phyloP scores from a whole-genome alignment of 208 protist species.

The Trypanosoma lewisi region DNA sequence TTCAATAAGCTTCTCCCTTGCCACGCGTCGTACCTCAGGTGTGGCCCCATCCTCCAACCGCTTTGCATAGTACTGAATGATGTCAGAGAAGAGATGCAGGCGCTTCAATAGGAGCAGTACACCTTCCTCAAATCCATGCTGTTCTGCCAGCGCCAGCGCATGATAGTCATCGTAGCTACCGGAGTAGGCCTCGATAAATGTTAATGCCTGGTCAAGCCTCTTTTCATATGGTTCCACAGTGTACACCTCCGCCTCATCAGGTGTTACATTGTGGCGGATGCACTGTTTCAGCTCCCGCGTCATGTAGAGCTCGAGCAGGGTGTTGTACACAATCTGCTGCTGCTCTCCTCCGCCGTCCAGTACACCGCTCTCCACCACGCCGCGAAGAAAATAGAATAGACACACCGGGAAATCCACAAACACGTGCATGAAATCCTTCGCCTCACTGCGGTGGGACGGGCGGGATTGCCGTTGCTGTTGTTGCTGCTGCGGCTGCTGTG shows the following conservation, averaged over 20 bases:
- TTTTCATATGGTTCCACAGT: conserved; percentile 43
- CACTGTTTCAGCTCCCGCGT: conserved; percentile 34
- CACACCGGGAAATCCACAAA: conserved; percentile 90
- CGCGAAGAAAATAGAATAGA: conserved; percentile 91
- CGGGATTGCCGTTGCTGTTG: conserved; percentile 13
- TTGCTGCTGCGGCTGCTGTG: background rate
- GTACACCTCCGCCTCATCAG: conserved; percentile 22
- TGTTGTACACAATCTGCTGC: conserved; percentile 76
- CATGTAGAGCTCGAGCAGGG: conserved; percentile 96
- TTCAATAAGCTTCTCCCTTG: conserved; percentile 46
- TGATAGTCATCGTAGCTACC: conserved; percentile 90
- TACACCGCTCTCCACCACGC: conserved; percentile 63
- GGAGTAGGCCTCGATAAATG: conserved; percentile 49
- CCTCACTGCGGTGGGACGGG: conserved; percentile 54
- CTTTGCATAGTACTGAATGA: conserved; percentile 90
- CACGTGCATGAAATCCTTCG: conserved; percentile 78
- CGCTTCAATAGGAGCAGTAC: conserved; percentile 88
- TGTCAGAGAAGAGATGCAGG: conserved; percentile 73
- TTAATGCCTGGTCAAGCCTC: conserved; percentile 54
- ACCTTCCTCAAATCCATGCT: conserved; percentile 87
- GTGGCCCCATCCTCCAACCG: conserved; percentile 50
- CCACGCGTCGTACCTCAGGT: conserved; percentile 25
- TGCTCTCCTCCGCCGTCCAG: conserved; percentile 35
- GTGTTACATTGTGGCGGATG: conserved; percentile 2
- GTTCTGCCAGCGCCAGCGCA: conserved; percentile 86